phyloP scores from a whole-genome alignment of 331 rosid species.

The Pyracantha coccinea region DNA sequence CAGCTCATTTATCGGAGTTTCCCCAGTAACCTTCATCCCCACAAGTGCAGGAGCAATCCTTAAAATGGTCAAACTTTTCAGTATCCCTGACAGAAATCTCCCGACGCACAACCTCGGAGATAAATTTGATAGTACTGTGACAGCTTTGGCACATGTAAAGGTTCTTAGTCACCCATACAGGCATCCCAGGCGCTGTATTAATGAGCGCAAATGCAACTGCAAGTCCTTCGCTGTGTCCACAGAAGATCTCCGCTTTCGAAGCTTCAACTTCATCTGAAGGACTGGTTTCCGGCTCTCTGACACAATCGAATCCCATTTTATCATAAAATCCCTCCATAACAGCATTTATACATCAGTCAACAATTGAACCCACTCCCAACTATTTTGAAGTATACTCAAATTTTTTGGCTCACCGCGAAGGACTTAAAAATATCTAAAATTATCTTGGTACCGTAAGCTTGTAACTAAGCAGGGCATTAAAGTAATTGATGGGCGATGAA shows the following conservation, averaged over 20 bases:
- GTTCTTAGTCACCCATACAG: conserved; percentile 85
- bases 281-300: conserved; percentile 29
- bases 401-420: no score
- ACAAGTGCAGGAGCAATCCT: conserved; percentile 82
- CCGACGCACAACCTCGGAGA: conserved; percentile 69
- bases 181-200: conserved; percentile 74
- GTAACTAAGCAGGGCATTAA: no score
- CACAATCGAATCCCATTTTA: conserved; percentile 54
- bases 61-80: conserved; percentile 81
- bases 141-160: conserved; percentile 80
- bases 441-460: no score
- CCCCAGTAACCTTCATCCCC: conserved; percentile 59
- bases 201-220: conserved; percentile 74
- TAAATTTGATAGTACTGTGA: conserved; percentile 59
- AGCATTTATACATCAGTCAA: conserved; percentile 18
- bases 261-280: conserved; percentile 41
- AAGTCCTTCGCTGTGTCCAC: conserved; percentile 90
- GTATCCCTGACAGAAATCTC: conserved; percentile 81
- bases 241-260: conserved; percentile 84
- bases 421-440: no score
- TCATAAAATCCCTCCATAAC: conserved; percentile 59
- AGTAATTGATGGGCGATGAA: no score
- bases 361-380: no score
- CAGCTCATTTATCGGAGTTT: conserved; percentile 9
- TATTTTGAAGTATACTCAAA: no score